Evolutionary conservation across 176 grass and related monocot genomes (phyloP).

Genomic region (Phoenix roebelenii): DNA sequence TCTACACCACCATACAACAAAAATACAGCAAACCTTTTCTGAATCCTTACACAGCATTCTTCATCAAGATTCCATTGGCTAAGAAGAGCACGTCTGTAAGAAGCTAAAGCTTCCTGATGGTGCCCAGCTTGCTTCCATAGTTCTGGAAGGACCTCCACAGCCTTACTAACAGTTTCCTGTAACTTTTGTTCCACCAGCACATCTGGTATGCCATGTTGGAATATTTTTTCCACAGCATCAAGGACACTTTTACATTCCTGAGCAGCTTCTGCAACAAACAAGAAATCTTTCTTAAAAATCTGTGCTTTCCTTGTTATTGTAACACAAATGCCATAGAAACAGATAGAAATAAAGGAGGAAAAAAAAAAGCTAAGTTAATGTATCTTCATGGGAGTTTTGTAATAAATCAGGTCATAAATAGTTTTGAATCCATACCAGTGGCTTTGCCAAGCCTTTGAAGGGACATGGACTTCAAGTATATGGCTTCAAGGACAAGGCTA

Average conservation of each 20-base stretch:
- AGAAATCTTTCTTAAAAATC: too few relatives aligned
- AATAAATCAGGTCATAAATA: too few relatives aligned
- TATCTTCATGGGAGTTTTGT: too few relatives aligned
- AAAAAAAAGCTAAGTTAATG: too few relatives aligned
- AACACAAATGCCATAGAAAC: too few relatives aligned
- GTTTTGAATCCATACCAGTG: constrained; percentile 36
- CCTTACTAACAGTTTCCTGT: constrained; percentile 86
- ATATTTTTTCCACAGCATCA: constrained; percentile 86
- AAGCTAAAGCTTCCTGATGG: constrained; percentile 62
- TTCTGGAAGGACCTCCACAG: constrained; percentile 92
- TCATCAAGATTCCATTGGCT: constrained; percentile 96
- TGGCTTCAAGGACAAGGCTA: constrained; percentile 92
- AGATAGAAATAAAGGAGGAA: too few relatives aligned
- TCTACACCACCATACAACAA: constrained; percentile 77
- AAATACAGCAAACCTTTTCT: constrained; percentile 85
- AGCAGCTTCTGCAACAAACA: constrained; percentile 67
- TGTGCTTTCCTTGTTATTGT: too few relatives aligned
- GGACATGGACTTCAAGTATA: constrained; percentile 97
- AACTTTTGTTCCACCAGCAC: constrained; percentile 80
- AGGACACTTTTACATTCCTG: constrained; percentile 80
- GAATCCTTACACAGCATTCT: constrained; percentile 73
- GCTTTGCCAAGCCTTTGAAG: constrained; percentile 78
- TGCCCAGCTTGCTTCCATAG: constrained; percentile 83
- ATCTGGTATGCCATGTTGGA: constrained; percentile 81
- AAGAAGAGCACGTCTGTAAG: constrained; percentile 84